A percentile compares a stretch with the other conserved stretches of the same genome.
Conservation (phyloP, 345 rosid species). For the Eucalyptus urophylla region DNA sequence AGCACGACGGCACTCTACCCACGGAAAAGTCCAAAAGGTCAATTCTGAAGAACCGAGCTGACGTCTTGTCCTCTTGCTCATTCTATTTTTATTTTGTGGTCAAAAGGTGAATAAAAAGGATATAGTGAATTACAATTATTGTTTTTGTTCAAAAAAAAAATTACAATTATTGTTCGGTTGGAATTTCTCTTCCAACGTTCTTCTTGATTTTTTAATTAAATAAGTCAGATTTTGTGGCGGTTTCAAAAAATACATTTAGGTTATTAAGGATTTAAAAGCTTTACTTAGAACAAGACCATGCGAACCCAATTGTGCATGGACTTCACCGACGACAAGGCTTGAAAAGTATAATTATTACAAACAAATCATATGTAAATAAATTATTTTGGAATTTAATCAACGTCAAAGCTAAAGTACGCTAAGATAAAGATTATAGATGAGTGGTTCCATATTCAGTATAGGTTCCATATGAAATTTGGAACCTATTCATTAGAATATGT, state of each 20-base stretch:
- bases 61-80: background rate
- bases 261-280: background rate
- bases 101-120: background rate
- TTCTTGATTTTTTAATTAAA: background rate
- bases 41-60: background rate
- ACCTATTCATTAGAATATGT: fast-evolving
- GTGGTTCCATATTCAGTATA: fast-evolving
- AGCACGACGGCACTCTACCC: background rate
- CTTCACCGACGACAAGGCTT: background rate
- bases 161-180: background rate
- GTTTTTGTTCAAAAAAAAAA: too few species aligned
- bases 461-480: fast-evolving
- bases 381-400: fast-evolving
- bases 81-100: background rate
- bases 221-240: background rate
- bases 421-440: too few species aligned
- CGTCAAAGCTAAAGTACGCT: too few species aligned
- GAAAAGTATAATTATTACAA: background rate
- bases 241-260: too few species aligned
- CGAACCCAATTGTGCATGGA: background rate
- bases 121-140: background rate
- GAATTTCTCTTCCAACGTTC: background rate
- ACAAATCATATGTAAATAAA: background rate
- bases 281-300: too few species aligned
- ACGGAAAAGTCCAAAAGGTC: background rate